phyloP scores from a whole-genome alignment of 768 basidiomycete species.

The Kwoniella pini region DNA sequence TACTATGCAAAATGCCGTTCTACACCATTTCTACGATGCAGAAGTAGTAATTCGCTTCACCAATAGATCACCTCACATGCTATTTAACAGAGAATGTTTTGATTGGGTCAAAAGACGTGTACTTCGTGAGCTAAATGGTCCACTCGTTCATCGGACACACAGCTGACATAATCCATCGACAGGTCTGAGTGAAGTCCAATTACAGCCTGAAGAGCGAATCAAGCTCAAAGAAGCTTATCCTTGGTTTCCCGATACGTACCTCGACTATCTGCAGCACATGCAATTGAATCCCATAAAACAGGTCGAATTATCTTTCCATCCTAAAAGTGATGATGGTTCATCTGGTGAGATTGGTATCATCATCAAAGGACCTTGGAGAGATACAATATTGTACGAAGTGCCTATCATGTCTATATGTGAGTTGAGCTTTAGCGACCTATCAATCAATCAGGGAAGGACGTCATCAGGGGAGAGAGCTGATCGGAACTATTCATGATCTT shows the following conservation, averaged over 20 bases:
- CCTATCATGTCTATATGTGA: constrained; percentile 78
- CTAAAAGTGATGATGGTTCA: constrained; percentile 56
- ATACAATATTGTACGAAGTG: constrained; percentile 85
- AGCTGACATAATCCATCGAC: neutral
- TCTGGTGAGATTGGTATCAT: constrained; percentile 67
- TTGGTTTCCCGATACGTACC: constrained; percentile 70
- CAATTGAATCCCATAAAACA: constrained; percentile 59
- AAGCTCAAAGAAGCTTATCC: constrained; percentile 74
- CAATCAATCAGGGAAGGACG: too few relatives aligned
- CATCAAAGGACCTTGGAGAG: constrained; percentile 56
- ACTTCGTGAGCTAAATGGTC: constrained; percentile 58
- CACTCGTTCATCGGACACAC: neutral
- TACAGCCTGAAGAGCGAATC: constrained; percentile 59
- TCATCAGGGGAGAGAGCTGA: too few relatives aligned
- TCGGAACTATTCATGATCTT: too few relatives aligned
- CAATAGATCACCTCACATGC: constrained; percentile 67
- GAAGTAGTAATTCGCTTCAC: constrained; percentile 76
- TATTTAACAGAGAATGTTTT: constrained; percentile 69
- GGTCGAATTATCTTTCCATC: constrained; percentile 67
- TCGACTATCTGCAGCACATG: constrained; percentile 65
- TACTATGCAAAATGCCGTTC: constrained; percentile 92
- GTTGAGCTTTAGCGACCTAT: constrained; percentile 8
- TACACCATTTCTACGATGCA: constrained; percentile 71
- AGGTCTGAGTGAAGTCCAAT: constrained; percentile 4
- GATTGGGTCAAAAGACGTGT: constrained; percentile 64